Evolutionary conservation across 176 grass and related monocot genomes (phyloP), one percentile per base, ranked within the genome.

Genomic region (Saccharum spontaneum): DNA sequence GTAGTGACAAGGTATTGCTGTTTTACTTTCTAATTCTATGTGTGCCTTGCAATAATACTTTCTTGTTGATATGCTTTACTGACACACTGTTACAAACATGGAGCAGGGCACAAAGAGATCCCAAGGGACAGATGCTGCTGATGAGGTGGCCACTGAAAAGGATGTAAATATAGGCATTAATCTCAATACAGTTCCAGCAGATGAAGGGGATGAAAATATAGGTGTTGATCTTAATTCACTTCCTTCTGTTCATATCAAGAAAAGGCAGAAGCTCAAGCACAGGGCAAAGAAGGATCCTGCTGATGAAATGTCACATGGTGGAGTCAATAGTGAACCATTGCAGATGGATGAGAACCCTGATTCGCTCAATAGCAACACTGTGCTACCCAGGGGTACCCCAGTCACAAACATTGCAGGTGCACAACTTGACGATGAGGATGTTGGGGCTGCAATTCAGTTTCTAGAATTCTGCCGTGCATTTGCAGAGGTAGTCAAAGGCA

Each of bases 401-500:
- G 45, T 94, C 63, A 81, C 69, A 76, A 87, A 89, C 8, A 69
- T 95, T 76, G 78, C 38, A 50, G 91, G 85, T 28, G 79, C 69
- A 39, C 78, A 92, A 59, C 66, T 93, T 88, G 73, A 79, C 6
- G 41, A 76, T 30, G 62, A 94, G 23, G 81, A 95, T 87, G 80
- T 92, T 67, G 93, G 93, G 33, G 39, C 85, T 76, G 93, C 87
- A 57, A 69, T 98, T 73, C 93, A 95, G 70, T 95, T 98, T 72
- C 23, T 86, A 43, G 88, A 95, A 52, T 98, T 98, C 78, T 95
- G 93, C 81, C 78, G 66, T 62, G 33, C 87, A 59, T 98, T 95
- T 67, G 88, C 91, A 69, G 89, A 98, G 93, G 85, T 95, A 92
- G 71, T 86, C 36, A 49, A 41, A 44, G 37, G 18, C 54, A 84